Conservation (phyloP, 2,329 filamentous ascomycete genomes). For the Coniochaeta ligniaria region DNA sequence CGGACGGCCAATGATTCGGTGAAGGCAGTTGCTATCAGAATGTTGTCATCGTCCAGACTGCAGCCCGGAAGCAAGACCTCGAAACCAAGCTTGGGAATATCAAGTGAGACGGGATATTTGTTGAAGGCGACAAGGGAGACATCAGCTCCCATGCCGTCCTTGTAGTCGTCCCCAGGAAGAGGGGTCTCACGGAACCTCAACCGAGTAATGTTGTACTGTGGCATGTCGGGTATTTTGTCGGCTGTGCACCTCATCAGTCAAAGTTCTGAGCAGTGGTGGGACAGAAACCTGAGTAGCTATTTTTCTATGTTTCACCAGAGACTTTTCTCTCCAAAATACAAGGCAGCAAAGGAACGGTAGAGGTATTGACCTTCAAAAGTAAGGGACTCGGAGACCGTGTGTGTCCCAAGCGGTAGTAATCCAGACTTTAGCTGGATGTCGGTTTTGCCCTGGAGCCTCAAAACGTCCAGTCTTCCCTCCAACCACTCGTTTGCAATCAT, state of each 20-base stretch:
- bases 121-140: conserved; percentile 68
- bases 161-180: conserved; percentile 36
- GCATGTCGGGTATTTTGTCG: conserved; percentile 67
- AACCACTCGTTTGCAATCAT: conserved; percentile 84
- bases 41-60: conserved; percentile 60
- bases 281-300: background rate
- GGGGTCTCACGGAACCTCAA: conserved; percentile 72
- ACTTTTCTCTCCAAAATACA: conserved; percentile 55
- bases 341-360: conserved; percentile 54
- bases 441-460: conserved; percentile 69
- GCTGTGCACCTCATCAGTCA: conserved; percentile 41
- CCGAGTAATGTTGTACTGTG: conserved; percentile 73
- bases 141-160: conserved; percentile 67
- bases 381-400: conserved; percentile 66
- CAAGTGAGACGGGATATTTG: conserved; percentile 68
- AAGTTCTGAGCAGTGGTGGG: conserved; percentile 5
- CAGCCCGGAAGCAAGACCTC: conserved; percentile 83
- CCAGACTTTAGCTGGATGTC: conserved; percentile 71
- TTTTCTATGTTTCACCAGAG: conserved; percentile 20
- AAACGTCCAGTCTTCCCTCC: conserved; percentile 62
- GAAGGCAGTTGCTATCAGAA: conserved; percentile 69
- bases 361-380: conserved; percentile 76
- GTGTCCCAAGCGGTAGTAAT: conserved; percentile 69
- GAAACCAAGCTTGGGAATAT: conserved; percentile 74
- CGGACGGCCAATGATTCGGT: conserved; percentile 61